Evolutionary conservation across 257 asterid species (phyloP).

Genomic region (Fraxinus excelsior): DNA sequence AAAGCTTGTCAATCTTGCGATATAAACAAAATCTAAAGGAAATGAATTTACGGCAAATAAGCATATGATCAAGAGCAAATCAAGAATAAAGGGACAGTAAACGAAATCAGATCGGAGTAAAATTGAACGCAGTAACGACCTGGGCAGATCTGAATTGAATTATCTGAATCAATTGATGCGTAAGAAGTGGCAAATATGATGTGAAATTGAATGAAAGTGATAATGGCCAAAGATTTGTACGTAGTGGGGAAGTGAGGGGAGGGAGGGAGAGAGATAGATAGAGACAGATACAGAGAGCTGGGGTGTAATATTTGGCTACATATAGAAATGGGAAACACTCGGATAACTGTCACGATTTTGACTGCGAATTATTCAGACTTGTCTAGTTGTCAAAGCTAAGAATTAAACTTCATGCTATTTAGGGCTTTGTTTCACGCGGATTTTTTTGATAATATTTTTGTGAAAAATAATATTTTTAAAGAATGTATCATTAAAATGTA

Average conservation of each 20-base stretch:
- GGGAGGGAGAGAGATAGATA: no score
- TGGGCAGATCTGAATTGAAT: constrained; percentile 36
- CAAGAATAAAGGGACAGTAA: background rate
- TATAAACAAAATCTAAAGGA: constrained; percentile 12
- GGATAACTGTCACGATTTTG: no score
- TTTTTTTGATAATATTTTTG: no score
- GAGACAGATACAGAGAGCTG: background rate
- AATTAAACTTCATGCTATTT: background rate
- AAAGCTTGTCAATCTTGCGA: constrained; percentile 12
- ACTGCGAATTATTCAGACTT: no score
- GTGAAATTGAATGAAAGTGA: constrained; percentile 3
- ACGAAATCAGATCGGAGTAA: constrained; percentile 19
- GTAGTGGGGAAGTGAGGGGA: constrained; percentile 13
- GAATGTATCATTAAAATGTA: no score
- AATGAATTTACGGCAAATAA: background rate
- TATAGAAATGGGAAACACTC: constrained; percentile 10
- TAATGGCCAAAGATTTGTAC: constrained; percentile 16
- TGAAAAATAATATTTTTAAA: no score
- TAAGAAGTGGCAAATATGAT: background rate
- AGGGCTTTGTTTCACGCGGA: no score
- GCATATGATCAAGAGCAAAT: background rate
- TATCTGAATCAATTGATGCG: constrained; percentile 14
- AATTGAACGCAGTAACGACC: constrained; percentile 23
- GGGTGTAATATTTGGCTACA: background rate
- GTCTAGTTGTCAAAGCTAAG: no score